Evolutionary conservation across 768 basidiomycete genomes (phyloP), one percentile per base, ranked within the genome.

Genomic region (Lenzites betulinus): DNA sequence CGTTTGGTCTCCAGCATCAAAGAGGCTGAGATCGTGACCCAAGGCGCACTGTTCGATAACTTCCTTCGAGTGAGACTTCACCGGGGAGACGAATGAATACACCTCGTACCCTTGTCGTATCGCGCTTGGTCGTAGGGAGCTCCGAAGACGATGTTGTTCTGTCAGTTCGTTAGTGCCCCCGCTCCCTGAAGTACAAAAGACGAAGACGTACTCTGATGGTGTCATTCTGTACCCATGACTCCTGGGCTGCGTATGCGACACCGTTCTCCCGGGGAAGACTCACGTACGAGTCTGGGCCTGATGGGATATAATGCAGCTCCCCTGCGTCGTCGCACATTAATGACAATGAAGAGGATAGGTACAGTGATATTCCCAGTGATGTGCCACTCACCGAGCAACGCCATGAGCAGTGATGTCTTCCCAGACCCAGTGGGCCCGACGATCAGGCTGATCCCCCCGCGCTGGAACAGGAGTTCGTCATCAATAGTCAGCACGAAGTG

Each of bases 341-440:
- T n/a, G n/a, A n/a, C n/a, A n/a, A n/a, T n/a, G n/a, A n/a, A n/a
- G n/a, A n/a, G n/a, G n/a, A n/a, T n/a, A n/a, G n/a, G n/a, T n/a
- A n/a, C n/a, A n/a, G n/a, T n/a, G n/a, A n/a, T n/a, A n/a, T n/a
- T n/a, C n/a, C n/a, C n/a, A n/a, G n/a, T 67, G 30, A 33, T 4
- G 11, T 4, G 6, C 30, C 6, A 51, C 71, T 50, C 22, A 64
- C 59, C 47, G 11, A 68, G 49, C 20, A 62, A 28, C n/a, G 65
- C 52, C 42, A 66, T 51, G 25, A 87, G 74, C 42, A 86, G 66
- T 0, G 83, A 85, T 0, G 86, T 87, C 71, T 87, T 88, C 6
- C 86, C 86, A 2, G 73, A 70, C 12, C 77, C 77, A 44, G 84
- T 85, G n/a, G 84, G 80, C 0, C 86, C 85, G 46, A 86, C 71